Evolutionary conservation across 2,329 filamentous ascomycete species (phyloP), one percentile per base, ranked within the genome.

Genomic region (Fusarium equiseti): DNA sequence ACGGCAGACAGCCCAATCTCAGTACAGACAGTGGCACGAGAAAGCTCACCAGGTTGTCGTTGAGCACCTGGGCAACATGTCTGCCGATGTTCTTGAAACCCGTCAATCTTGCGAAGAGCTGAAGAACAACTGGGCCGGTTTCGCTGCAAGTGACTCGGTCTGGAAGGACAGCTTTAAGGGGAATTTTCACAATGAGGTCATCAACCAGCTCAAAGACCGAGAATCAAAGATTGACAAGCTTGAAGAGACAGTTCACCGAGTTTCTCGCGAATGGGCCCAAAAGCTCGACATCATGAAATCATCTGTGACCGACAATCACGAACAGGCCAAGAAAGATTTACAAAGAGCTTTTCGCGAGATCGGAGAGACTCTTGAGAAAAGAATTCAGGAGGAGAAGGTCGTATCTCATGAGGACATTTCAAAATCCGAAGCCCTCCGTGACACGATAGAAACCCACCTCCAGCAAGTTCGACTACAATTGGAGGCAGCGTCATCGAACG

Each of bases 321-420:
- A 73, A 26, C 58, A 58, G 42, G 35, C 59, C 15, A 66, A 73
- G 29, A 43, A 63, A 9, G 40, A 68, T n/a, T 20, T 79, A 3
- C 68, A 71, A 18, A 29, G 32, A 8, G 49, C 72, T 27, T 56
- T 74, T 15, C 44, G 59, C 2, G 68, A 70, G 8, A 67, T 80
- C 59, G 69, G 56, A 24, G 42, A 40, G 8, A 53, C 59, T 11
- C 60, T 81, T 18, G 66, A 76, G 15, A 38, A 71, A 27, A 70
- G 71, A 2, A 66, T 80, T 43, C 58, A 64, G 11, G 55, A 68
- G 44, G 74, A 74, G 40, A 74, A 51, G 49, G 55, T 54, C 24
- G 68, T 61, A 20, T 72, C 71, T 8, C 70, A 76, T 26, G 58
- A 46, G 18, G 54, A 53, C 10, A 55, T 72, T n/a, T 60, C 38